A percentile compares a stretch with the other conserved stretches of the same genome.
These are phyloP conservation scores for Steccherinum ochraceum DNA, from an alignment of 768 basidiomycete species.

Conservation along the genomic window DNA sequence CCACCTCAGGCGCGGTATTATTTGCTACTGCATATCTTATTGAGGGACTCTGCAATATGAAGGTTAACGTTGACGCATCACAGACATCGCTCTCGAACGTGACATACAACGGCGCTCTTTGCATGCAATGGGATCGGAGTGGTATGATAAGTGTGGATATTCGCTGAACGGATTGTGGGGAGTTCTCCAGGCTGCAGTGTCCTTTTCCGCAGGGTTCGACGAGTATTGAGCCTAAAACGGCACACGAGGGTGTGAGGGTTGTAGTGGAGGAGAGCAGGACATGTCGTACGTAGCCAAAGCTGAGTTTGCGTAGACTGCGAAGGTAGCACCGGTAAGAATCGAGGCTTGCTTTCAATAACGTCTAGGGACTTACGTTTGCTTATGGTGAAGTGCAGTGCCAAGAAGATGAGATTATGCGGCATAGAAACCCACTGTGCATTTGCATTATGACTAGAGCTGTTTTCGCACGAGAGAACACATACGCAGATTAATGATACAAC, in stretches of 20 bases:
- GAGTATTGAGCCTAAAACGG: background rate
- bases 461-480: constrained; percentile 1
- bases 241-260: no score
- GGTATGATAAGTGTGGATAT: background rate
- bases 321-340: no score
- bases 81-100: no score
- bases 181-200: background rate
- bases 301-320: constrained; percentile 8
- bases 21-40: no score
- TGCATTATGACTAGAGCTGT: no score
- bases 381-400: constrained; percentile 18
- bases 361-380: constrained; percentile 17
- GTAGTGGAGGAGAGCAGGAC: no score
- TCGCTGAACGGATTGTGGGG: background rate
- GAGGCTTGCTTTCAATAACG: no score
- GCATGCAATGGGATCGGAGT: background rate
- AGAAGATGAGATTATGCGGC: constrained; percentile 16
- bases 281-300: constrained; percentile 8
- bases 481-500: constrained; percentile 17
- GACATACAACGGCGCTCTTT: background rate
- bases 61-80: no score
- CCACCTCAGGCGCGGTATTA: no score
- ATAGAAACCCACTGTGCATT: constrained; percentile 18
- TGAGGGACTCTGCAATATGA: no score
- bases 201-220: background rate